A percentile compares a stretch with the other conserved stretches of the same genome.
Evolutionary conservation across 1,139 yeast genomes (phyloP).

Genomic region (Yamadazyma trypodendri): DNA sequence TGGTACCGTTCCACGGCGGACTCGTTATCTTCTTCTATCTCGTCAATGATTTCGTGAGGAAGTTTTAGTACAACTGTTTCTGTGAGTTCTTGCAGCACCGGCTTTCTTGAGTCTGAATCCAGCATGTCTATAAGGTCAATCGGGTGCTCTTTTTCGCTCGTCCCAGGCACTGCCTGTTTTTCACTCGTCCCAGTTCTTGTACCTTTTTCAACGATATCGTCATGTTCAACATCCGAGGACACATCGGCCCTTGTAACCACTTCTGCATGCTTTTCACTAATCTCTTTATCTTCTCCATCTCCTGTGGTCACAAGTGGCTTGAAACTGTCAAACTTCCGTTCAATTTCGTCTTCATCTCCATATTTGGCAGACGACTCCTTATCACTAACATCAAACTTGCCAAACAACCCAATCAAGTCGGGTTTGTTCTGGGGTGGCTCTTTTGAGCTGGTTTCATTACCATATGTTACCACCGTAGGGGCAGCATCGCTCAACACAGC

Average conservation of each 20-base stretch:
- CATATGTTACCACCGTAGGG: conserved; percentile 26
- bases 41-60: not conserved
- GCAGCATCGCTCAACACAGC: conserved; percentile 21
- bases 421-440: conserved; percentile 12
- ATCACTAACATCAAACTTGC: conserved; percentile 32
- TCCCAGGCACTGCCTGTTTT: not conserved
- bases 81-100: too few species aligned
- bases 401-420: conserved; percentile 41
- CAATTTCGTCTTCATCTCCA: conserved; percentile 10
- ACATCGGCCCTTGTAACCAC: too few species aligned
- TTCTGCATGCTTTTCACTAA: not conserved
- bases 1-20: conserved; percentile 14
- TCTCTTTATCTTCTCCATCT: conserved; percentile 1
- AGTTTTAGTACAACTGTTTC: not conserved
- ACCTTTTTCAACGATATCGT: too few species aligned
- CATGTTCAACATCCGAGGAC: too few species aligned
- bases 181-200: not conserved
- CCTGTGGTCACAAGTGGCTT: conserved; percentile 3
- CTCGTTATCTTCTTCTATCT: conserved; percentile 10
- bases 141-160: not conserved
- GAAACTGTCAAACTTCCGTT: conserved; percentile 11
- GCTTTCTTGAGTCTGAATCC: too few species aligned
- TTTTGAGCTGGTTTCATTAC: conserved; percentile 12
- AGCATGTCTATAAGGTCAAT: too few species aligned
- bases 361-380: conserved; percentile 11